Evolutionary conservation across 768 basidiomycete genomes (phyloP).

Genomic region (Arthromyces matolae): DNA sequence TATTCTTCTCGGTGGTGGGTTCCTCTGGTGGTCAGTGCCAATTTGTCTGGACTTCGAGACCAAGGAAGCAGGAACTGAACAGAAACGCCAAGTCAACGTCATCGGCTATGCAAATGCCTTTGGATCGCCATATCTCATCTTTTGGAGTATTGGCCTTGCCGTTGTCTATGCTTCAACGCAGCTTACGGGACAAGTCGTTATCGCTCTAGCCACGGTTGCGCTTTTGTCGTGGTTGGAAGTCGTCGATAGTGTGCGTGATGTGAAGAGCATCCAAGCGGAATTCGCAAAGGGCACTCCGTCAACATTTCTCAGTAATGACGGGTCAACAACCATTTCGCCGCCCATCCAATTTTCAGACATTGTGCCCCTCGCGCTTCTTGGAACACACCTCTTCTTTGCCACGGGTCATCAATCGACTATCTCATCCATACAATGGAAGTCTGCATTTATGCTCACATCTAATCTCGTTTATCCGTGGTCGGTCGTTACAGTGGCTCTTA

Average conservation of each 20-base stretch:
- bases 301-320: constrained; percentile 32
- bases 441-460: constrained; percentile 78
- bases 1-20: constrained; percentile 48
- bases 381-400: constrained; percentile 72
- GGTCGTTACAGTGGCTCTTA: constrained; percentile 67
- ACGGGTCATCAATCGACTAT: constrained; percentile 93
- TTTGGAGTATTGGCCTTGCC: constrained; percentile 66
- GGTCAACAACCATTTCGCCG: constrained; percentile 26
- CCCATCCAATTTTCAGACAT: constrained; percentile 62
- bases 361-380: constrained; percentile 71
- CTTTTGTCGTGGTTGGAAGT: constrained; percentile 78
- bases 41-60: constrained; percentile 66
- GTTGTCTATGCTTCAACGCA: constrained; percentile 66
- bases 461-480: constrained; percentile 71
- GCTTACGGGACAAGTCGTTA: constrained; percentile 77
- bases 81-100: constrained; percentile 49
- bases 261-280: constrained; percentile 45
- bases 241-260: constrained; percentile 78
- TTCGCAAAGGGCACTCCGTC: constrained; percentile 49
- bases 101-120: constrained; percentile 88
- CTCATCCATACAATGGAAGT: constrained; percentile 92
- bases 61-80: constrained; percentile 21
- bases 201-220: constrained; percentile 61
- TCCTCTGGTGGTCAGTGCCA: constrained; percentile 70
- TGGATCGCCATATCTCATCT: constrained; percentile 83